Conservation (phyloP, 805 yeast species). For the Kodamaea lidongshanica region DNA sequence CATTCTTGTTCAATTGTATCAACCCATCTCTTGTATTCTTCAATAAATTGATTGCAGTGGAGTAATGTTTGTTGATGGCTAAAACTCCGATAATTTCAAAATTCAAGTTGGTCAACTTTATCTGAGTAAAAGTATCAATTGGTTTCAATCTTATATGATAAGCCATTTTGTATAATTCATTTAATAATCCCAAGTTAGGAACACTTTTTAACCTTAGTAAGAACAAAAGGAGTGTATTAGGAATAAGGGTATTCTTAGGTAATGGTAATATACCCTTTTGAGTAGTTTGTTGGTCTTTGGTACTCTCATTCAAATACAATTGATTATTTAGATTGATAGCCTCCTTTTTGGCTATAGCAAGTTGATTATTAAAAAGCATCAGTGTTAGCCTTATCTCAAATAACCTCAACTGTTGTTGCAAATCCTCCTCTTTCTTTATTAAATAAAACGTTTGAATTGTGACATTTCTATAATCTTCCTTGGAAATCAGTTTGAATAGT, state of each 20-base stretch:
- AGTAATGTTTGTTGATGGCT: constrained; percentile 24
- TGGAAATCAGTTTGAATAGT: not conserved
- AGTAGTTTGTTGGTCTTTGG: constrained; percentile 2
- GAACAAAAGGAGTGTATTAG: constrained; percentile 23
- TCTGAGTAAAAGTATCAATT: constrained; percentile 7
- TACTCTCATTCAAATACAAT: constrained; percentile 24
- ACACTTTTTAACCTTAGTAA: constrained; percentile 38
- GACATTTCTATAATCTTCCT: constrained; percentile 1
- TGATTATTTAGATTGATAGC: constrained; percentile 33
- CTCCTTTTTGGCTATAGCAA: constrained; percentile 29
- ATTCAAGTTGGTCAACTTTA: constrained; percentile 24
- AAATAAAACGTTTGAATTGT: constrained; percentile 13
- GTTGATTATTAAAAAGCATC: constrained; percentile 25
- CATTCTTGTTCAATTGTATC: constrained; percentile 4
- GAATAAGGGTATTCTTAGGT: constrained; percentile 28
- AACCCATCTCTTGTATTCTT: constrained; percentile 18
- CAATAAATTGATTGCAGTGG: constrained; percentile 23
- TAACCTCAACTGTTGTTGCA: constrained; percentile 14
- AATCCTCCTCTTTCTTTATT: constrained; percentile 8
- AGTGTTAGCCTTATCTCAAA: constrained; percentile 35
- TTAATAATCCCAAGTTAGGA: constrained; percentile 36
- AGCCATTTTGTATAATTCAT: constrained; percentile 37
- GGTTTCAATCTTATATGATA: constrained; percentile 26
- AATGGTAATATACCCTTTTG: constrained; percentile 24
- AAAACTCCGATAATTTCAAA: constrained; percentile 28